Base-by-base conservation (phyloP, 768 basidiomycete genomes). In the Naganishia vaughanmartiniae region DNA sequence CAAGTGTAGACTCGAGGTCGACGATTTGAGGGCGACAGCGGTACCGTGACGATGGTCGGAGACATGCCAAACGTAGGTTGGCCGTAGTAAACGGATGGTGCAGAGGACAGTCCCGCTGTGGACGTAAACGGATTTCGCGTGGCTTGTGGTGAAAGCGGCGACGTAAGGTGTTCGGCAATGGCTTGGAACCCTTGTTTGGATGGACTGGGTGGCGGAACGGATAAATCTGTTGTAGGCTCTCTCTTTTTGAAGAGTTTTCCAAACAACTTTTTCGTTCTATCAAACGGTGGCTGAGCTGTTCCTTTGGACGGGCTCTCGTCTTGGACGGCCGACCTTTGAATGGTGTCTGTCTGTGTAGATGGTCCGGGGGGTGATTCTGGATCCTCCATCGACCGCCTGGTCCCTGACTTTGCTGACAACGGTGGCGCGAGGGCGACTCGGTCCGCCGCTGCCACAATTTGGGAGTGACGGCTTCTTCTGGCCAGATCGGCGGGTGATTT, bases 201-300 rank as follows among this genome's bases (percentile, higher is more conserved):
- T 0, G 60, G 60, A 24, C 60, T 63, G n/a, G 60, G 60, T 45
- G 42, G 60, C n/a, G 60, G 60, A 17, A 63, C 60, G 26, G 60
- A 45, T 15, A n/a, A 26, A 45, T 33, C 34, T 19, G 42, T n/a
- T n/a, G 46, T 39, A 0, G 65, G 15, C 14, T 54, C 69, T 48
- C 77, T 77, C 69, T 77, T 78, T 74, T 76, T 78, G 73, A 80
- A 80, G 31, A 80, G 72, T 63, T 76, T 77, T n/a, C 79, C 79
- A 71, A 80, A 77, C 68, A 80, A 76, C 60, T 76, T 75, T 66
- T 73, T 76, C 3, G 77, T 75, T 17, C 48, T 53, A 14, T 72
- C 74, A 48, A 58, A 54, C 6, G 63, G 45, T 14, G 45, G 56
- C 24, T 24, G 45, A 15, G 42, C 28, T 26, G 60, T 28, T 51